These are phyloP conservation scores for Lagenaria siceraria DNA, from an alignment of 306 rosid genomes.

Conservation along the genomic window DNA sequence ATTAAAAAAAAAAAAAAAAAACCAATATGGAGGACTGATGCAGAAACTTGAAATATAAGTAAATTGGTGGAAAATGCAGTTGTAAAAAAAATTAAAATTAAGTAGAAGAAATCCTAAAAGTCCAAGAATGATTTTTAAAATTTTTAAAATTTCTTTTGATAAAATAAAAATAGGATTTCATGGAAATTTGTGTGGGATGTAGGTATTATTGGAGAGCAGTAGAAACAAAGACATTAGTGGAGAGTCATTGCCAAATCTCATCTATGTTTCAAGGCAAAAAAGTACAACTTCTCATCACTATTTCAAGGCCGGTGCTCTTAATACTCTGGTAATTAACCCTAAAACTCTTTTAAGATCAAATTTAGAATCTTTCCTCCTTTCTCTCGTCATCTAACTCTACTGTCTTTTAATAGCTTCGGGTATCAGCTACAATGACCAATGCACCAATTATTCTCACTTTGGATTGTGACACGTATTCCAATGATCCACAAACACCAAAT, in stretches of 20 bases:
- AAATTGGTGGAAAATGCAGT: too few species aligned
- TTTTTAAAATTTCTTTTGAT: too few species aligned
- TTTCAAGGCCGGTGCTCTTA: conserved; percentile 43
- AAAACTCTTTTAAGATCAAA: not conserved
- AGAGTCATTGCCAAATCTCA: conserved; percentile 23
- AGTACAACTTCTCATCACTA: conserved; percentile 17
- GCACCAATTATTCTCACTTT: conserved; percentile 25
- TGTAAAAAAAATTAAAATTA: too few species aligned
- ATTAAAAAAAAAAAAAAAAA: too few species aligned
- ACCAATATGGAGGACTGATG: too few species aligned
- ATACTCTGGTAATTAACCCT: conserved; percentile 18
- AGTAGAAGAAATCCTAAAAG: too few species aligned
- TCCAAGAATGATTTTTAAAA: too few species aligned
- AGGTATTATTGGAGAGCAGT: conserved; percentile 22
- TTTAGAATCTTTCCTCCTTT: too few species aligned
- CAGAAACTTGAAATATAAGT: too few species aligned
- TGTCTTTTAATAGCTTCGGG: conserved; percentile 20
- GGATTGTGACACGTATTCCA: conserved; percentile 35
- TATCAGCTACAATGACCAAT: conserved; percentile 31
- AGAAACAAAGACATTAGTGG: conserved; percentile 17
- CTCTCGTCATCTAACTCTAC: not conserved
- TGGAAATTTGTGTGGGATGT: not conserved
- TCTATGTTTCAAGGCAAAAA: conserved; percentile 31
- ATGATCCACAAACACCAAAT: conserved; percentile 24
- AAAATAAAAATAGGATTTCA: too few species aligned